These are phyloP conservation scores for Neurospora africana DNA, from an alignment of 495 filamentous ascomycete species.

Conservation along the genomic window DNA sequence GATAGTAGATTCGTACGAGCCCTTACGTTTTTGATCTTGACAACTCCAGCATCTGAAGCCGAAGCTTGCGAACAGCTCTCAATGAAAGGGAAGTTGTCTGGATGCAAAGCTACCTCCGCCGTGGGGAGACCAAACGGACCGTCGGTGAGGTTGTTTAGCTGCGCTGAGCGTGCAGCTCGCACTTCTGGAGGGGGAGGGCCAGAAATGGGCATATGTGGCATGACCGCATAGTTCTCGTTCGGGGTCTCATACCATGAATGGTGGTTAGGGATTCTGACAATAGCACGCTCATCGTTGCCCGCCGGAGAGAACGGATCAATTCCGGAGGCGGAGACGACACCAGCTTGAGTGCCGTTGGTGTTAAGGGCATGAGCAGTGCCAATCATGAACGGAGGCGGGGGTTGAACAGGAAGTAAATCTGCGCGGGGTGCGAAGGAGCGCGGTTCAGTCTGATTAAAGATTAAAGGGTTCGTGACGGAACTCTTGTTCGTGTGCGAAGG, in stretches of 20 bases:
- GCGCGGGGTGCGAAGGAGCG: slow-evolving; percentile 14
- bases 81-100: slow-evolving; percentile 31
- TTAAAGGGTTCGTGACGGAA: slow-evolving; percentile 2
- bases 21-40: slow-evolving; percentile 29
- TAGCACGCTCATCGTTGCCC: neutral
- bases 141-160: slow-evolving; percentile 19
- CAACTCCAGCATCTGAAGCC: slow-evolving; percentile 15
- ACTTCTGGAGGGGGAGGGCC: slow-evolving; percentile 2
- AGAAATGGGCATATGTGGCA: neutral
- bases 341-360: neutral
- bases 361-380: neutral
- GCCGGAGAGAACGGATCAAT: neutral
- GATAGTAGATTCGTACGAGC: slow-evolving; percentile 5
- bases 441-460: slow-evolving; percentile 15
- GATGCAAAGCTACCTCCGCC: slow-evolving; percentile 19
- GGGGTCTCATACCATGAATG: neutral
- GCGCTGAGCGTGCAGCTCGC: slow-evolving; percentile 15
- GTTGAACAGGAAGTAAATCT: neutral
- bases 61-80: slow-evolving; percentile 17
- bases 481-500: slow-evolving; percentile 10
- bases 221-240: neutral
- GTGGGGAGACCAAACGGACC: slow-evolving; percentile 16
- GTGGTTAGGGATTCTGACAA: neutral
- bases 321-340: neutral
- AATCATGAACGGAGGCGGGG: neutral